phyloP scores from a whole-genome alignment of 164 flowering plant genomes.

The Annona squamosa region DNA sequence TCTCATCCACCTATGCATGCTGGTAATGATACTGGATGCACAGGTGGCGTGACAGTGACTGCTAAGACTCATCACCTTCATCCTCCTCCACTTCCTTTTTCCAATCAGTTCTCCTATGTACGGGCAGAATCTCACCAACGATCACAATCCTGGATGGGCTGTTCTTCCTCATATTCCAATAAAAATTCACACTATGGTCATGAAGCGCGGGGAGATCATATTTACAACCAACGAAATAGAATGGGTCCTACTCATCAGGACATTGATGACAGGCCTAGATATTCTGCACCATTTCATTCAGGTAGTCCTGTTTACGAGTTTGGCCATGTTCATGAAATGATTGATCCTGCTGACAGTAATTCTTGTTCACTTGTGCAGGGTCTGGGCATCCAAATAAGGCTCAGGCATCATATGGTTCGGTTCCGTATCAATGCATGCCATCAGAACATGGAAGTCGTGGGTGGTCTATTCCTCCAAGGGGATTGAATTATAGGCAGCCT shows the following conservation, averaged over 20 bases:
- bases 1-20: slow-evolving; percentile 27
- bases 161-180: slow-evolving; percentile 35
- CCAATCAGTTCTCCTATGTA: slow-evolving; percentile 76
- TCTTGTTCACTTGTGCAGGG: slow-evolving; percentile 24
- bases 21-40: slow-evolving; percentile 25
- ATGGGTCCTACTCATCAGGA: slow-evolving; percentile 38
- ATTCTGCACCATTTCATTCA: slow-evolving; percentile 34
- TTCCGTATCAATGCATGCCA: slow-evolving; percentile 39
- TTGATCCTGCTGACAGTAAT: not conserved
- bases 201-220: slow-evolving; percentile 33
- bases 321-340: not conserved
- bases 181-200: slow-evolving; percentile 32
- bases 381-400: slow-evolving; percentile 34
- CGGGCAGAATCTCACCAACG: slow-evolving; percentile 38
- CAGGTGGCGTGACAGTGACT: slow-evolving; percentile 29
- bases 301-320: slow-evolving; percentile 30
- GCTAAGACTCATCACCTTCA: slow-evolving; percentile 43
- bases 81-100: slow-evolving; percentile 62
- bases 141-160: slow-evolving; percentile 43
- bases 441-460: slow-evolving; percentile 45
- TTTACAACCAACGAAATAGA: slow-evolving; percentile 43
- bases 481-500: slow-evolving; percentile 41
- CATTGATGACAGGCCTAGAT: slow-evolving; percentile 47
- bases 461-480: slow-evolving; percentile 52
- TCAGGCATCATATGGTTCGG: slow-evolving; percentile 29